These are phyloP conservation scores for Cutaneotrichosporon daszewskae DNA, from an alignment of 1,284 basidiomycete genomes.

Conservation along the genomic window DNA sequence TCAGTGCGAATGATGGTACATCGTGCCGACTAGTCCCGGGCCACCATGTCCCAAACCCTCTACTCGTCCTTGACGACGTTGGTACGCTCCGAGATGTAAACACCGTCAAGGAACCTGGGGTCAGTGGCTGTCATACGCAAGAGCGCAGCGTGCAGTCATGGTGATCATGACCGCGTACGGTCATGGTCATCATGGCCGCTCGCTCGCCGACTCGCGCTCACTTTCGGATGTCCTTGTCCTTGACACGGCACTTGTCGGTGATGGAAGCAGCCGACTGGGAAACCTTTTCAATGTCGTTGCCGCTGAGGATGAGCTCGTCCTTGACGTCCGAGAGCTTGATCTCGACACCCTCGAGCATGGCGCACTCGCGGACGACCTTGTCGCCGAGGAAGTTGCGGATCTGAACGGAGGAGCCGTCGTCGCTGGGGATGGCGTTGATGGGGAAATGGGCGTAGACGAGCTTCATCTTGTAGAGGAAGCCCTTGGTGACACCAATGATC, in stretches of 20 bases:
- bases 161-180: no score
- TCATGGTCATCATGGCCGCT: background rate
- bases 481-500: conserved; percentile 95
- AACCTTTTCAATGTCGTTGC: conserved; percentile 91
- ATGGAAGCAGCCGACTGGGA: conserved; percentile 95
- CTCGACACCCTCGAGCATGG: conserved; percentile 85
- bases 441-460: conserved; percentile 99
- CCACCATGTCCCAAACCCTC: conserved; percentile 17
- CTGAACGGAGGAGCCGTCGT: conserved; percentile 70
- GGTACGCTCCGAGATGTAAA: conserved; percentile 57
- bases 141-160: no score
- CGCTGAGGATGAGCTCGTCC: conserved; percentile 89
- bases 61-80: conserved; percentile 34
- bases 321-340: conserved; percentile 89
- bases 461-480: conserved; percentile 99
- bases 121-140: conserved; percentile 52
- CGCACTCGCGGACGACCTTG: conserved; percentile 84
- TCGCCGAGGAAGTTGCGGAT: conserved; percentile 87
- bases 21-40: conserved; percentile 17
- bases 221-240: conserved; percentile 98
- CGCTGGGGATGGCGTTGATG: conserved; percentile 97
- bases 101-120: conserved; percentile 47
- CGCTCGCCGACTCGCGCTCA: no score
- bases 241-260: conserved; percentile 87
- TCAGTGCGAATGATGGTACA: conserved; percentile 24